phyloP scores from a whole-genome alignment of 495 filamentous ascomycete species.

The Neurospora sublineolata region DNA sequence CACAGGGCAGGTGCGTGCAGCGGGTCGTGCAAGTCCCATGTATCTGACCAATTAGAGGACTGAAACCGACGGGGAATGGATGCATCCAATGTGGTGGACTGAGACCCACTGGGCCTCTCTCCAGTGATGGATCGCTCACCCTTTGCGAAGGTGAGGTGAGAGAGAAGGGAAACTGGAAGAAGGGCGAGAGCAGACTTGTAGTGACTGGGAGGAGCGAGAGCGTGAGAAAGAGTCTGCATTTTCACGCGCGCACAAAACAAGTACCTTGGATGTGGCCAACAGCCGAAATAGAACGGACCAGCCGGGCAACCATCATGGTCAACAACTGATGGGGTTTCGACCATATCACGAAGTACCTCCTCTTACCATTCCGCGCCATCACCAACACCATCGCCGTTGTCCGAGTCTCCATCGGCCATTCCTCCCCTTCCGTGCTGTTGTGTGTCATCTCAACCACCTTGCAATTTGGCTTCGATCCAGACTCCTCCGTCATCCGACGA shows the following conservation, averaged over 20 bases:
- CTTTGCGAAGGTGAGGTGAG: slow-evolving; percentile 25
- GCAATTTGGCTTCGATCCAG: background rate
- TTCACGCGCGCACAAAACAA: slow-evolving; percentile 17
- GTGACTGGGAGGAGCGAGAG: background rate
- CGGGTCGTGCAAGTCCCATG: slow-evolving; percentile 1
- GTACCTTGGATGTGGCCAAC: slow-evolving; percentile 22
- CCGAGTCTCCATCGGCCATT: background rate
- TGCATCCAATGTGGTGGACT: slow-evolving; percentile 5
- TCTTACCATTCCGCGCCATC: background rate
- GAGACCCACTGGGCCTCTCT: background rate
- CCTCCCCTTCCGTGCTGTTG: background rate
- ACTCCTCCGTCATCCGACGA: background rate
- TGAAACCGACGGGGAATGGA: slow-evolving; percentile 6
- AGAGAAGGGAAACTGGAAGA: slow-evolving; percentile 8
- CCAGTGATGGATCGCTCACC: slow-evolving; percentile 22
- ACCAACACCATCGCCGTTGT: background rate
- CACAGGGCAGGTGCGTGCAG: background rate
- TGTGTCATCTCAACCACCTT: background rate
- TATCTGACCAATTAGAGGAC: background rate
- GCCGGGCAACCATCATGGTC: slow-evolving; percentile 13
- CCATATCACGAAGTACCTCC: background rate
- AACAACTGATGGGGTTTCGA: background rate
- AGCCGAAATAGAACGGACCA: slow-evolving; percentile 15
- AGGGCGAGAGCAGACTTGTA: too few species aligned
- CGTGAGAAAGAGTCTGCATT: slow-evolving; percentile 24